Evolutionary conservation across 139 green algal species (phyloP).

Genomic region (Yamagishiella unicocca): DNA sequence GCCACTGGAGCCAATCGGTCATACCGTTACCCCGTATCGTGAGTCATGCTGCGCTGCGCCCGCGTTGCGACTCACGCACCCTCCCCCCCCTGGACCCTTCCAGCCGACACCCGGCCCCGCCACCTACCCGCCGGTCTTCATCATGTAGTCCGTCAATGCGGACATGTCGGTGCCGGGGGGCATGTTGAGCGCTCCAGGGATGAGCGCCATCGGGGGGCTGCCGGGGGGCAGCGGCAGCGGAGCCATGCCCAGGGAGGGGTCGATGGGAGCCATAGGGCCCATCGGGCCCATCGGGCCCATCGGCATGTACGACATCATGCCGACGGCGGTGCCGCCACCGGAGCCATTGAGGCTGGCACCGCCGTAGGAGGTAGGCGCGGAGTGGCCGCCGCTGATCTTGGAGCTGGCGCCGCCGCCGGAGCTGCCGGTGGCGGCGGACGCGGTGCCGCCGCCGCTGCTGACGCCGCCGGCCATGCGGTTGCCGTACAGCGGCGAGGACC

Average conservation of each 20-base stretch:
- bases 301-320: constrained; percentile 38
- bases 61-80: too few species aligned
- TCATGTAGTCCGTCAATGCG: constrained; percentile 27
- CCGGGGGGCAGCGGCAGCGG: constrained; percentile 35
- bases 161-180: constrained; percentile 32
- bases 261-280: constrained; percentile 3
- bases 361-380: background rate
- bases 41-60: too few species aligned
- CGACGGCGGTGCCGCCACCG: constrained; percentile 9
- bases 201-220: constrained; percentile 6
- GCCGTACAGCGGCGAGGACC: constrained; percentile 3
- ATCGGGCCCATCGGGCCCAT: constrained; percentile 27
- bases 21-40: too few species aligned
- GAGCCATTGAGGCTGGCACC: background rate
- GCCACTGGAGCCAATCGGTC: constrained; percentile 11
- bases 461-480: constrained; percentile 5
- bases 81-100: background rate
- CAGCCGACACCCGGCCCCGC: background rate
- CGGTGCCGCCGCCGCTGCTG: constrained; percentile 13
- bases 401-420: background rate
- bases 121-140: constrained; percentile 36
- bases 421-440: background rate
- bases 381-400: background rate
- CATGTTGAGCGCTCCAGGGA: background rate
- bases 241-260: constrained; percentile 10